A percentile compares a stretch with the other conserved stretches of the same genome.
phyloP scores from a whole-genome alignment of 129 eudicot genomes.

The Pittosporum tobira region DNA sequence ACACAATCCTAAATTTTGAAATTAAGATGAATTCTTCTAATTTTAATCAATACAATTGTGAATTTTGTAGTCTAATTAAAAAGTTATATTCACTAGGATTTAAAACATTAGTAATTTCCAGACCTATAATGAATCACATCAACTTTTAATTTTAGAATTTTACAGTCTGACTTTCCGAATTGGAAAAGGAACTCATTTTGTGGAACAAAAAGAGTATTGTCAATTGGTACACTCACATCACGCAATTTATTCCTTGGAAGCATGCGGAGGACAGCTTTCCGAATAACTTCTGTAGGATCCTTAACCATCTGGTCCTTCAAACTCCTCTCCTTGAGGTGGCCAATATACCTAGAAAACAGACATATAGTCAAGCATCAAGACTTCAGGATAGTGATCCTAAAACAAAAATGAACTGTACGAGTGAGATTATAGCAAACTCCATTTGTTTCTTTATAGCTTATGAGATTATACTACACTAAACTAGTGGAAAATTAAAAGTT shows the following conservation, averaged over 20 bases:
- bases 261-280: slow-evolving; percentile 94
- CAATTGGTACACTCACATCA: slow-evolving; percentile 52
- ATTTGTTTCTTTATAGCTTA: not conserved
- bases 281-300: slow-evolving; percentile 97
- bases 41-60: too few species aligned
- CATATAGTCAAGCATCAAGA: not conserved
- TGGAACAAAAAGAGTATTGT: not conserved
- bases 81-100: too few species aligned
- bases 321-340: slow-evolving; percentile 88
- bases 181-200: too few species aligned
- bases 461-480: not conserved
- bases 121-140: too few species aligned
- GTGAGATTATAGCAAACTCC: not conserved
- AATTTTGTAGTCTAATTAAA: too few species aligned
- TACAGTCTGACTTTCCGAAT: too few species aligned
- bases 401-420: not conserved
- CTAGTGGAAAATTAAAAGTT: not conserved
- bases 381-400: slow-evolving; percentile 5
- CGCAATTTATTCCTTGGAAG: slow-evolving; percentile 91
- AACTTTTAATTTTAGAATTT: too few species aligned
- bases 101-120: too few species aligned
- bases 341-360: slow-evolving; percentile 50
- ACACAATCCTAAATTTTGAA: too few species aligned
- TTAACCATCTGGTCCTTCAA: slow-evolving; percentile 84
- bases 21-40: too few species aligned